A percentile compares a stretch with the other conserved stretches of the same genome.
phyloP scores from a whole-genome alignment of 2,329 filamentous ascomycete species.

The Cercospora janseana region DNA sequence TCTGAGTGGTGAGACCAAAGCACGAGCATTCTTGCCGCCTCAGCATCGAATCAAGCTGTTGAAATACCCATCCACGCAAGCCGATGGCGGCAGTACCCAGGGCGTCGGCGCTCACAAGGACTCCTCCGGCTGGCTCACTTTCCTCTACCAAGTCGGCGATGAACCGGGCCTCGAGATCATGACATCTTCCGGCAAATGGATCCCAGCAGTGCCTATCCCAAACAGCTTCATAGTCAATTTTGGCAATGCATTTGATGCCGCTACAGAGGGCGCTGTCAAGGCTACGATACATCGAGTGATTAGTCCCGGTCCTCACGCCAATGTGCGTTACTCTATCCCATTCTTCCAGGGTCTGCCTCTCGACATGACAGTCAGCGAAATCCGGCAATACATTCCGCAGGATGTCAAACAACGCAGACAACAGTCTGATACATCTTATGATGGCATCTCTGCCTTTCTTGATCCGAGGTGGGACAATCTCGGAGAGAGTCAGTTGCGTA shows the following conservation, averaged over 20 bases:
- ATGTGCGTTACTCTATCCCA: slow-evolving; percentile 37
- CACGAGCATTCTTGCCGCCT: slow-evolving; percentile 30
- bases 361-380: slow-evolving; percentile 45
- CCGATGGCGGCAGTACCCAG: slow-evolving; percentile 38
- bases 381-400: slow-evolving; percentile 34
- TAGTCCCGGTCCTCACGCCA: slow-evolving; percentile 23
- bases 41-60: slow-evolving; percentile 62
- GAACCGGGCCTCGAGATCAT: slow-evolving; percentile 55
- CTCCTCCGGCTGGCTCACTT: slow-evolving; percentile 64
- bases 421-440: slow-evolving; percentile 15
- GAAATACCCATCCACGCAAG: slow-evolving; percentile 48
- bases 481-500: slow-evolving; percentile 41
- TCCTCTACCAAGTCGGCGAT: slow-evolving; percentile 59
- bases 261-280: slow-evolving; percentile 54
- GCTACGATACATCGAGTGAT: slow-evolving; percentile 50
- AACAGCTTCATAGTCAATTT: slow-evolving; percentile 59
- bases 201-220: slow-evolving; percentile 50
- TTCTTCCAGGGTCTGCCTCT: slow-evolving; percentile 42
- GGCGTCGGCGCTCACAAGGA: slow-evolving; percentile 64
- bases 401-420: slow-evolving; percentile 27
- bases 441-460: slow-evolving; percentile 29
- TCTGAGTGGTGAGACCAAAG: neutral
- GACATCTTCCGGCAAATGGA: slow-evolving; percentile 50
- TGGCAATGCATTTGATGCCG: slow-evolving; percentile 58
- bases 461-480: slow-evolving; percentile 38